These are phyloP conservation scores for Nannochloropsis salina DNA, from an alignment of 108 stramenopile species.

Conservation along the genomic window DNA sequence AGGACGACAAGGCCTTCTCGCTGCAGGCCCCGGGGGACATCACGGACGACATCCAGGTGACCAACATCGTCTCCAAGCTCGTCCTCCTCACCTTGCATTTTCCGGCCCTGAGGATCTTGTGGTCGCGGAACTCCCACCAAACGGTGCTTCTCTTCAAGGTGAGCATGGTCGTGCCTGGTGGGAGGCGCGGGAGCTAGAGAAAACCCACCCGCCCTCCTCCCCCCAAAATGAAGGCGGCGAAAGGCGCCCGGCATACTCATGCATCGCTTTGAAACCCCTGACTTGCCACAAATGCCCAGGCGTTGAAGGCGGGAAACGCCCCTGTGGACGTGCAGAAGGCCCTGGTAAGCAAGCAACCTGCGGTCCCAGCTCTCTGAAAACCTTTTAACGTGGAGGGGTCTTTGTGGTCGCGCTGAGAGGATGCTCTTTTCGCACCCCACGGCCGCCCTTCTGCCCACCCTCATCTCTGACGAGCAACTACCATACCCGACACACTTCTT, in stretches of 20 bases:
- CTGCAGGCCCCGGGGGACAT: conserved; percentile 72
- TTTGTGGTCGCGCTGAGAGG: no score
- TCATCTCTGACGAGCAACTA: not conserved
- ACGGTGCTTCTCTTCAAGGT: conserved; percentile 78
- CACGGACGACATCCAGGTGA: conserved; percentile 68
- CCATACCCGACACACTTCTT: not conserved
- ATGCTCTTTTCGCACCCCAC: not conserved
- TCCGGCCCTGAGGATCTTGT: conserved; percentile 81
- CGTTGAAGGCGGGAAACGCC: conserved; percentile 37
- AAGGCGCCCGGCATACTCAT: conserved; percentile 28
- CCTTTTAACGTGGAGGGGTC: no score
- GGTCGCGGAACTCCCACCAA: conserved; percentile 85
- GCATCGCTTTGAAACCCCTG: conserved; percentile 33
- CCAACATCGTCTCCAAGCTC: conserved; percentile 77
- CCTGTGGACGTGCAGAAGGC: conserved; percentile 41
- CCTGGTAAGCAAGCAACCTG: conserved; percentile 21
- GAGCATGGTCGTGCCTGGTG: not conserved
- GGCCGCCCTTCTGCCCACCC: not conserved
- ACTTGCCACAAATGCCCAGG: not conserved
- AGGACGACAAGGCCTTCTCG: conserved; percentile 77
- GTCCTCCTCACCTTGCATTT: conserved; percentile 73
- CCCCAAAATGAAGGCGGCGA: conserved; percentile 33
- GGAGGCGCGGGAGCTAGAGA: no score
- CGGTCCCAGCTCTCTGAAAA: no score
- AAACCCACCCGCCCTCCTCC: not conserved